phyloP scores from a whole-genome alignment of 495 filamentous ascomycete genomes.

The Talaromyces liani region DNA sequence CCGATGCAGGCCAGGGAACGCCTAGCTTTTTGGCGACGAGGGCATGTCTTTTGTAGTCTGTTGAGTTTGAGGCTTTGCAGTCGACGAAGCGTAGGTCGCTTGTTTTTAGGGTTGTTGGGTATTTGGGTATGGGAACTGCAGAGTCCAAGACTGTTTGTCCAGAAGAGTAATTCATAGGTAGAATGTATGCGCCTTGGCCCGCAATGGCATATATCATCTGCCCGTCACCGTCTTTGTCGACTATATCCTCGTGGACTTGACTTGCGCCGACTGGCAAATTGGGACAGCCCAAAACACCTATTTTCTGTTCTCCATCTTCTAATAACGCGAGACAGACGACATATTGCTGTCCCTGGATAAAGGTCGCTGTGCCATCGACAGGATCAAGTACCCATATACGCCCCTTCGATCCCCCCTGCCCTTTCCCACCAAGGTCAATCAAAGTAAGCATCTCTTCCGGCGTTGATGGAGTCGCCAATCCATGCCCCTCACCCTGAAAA shows the following conservation, averaged over 20 bases:
- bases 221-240: conserved; percentile 44
- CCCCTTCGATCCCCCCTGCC: conserved; percentile 26
- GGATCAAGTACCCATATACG: conserved; percentile 63
- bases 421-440: conserved; percentile 54
- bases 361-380: conserved; percentile 64
- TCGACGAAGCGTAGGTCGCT: conserved; percentile 43
- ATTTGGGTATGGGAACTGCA: conserved; percentile 44
- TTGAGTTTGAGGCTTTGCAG: conserved; percentile 29
- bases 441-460: conserved; percentile 50
- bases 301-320: conserved; percentile 36
- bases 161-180: conserved; percentile 34
- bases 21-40: conserved; percentile 39
- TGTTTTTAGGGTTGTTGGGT: conserved; percentile 19
- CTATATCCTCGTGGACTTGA: conserved; percentile 35
- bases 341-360: conserved; percentile 56
- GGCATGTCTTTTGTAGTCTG: conserved; percentile 35
- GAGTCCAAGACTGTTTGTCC: conserved; percentile 12
- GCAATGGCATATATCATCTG: conserved; percentile 49
- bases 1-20: conserved; percentile 39
- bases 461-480: conserved; percentile 32
- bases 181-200: conserved; percentile 48
- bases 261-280: conserved; percentile 31
- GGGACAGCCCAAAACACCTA: conserved; percentile 51
- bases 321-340: conserved; percentile 54
- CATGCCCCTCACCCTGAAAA: conserved; percentile 20